Percentiles rank a stretch among this genome's conserved stretches.
These are phyloP conservation scores for Naegleria gruberi DNA, from an alignment of 208 protist genomes.

Conservation along the genomic window DNA sequence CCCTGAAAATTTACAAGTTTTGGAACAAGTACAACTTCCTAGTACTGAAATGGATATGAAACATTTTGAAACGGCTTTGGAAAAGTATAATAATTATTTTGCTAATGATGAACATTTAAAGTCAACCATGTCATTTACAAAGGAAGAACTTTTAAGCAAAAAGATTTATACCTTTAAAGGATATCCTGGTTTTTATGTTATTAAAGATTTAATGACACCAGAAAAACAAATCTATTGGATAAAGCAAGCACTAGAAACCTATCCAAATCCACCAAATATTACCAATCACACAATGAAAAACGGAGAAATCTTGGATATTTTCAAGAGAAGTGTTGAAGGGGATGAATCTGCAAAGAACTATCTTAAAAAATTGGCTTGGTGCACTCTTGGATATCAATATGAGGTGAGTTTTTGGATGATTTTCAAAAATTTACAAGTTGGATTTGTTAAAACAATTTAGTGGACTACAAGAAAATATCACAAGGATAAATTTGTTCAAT, in stretches of 20 bases:
- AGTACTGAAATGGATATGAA: not conserved
- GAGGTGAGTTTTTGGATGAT: not conserved
- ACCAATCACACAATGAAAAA: not conserved
- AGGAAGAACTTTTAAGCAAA: not conserved
- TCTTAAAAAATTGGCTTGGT: not conserved
- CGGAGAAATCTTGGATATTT: not conserved
- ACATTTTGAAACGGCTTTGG: not conserved
- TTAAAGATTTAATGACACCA: not conserved
- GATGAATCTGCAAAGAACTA: not conserved
- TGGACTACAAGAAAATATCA: conserved; percentile 21
- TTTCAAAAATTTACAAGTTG: no score
- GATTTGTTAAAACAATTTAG: no score
- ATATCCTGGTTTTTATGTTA: conserved; percentile 13
- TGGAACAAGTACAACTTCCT: not conserved
- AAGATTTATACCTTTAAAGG: not conserved
- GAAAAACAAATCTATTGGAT: conserved; percentile 19
- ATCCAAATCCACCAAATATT: conserved; percentile 18
- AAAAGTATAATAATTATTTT: not conserved
- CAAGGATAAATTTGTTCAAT: not conserved
- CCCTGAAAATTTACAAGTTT: not conserved
- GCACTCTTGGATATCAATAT: conserved; percentile 20
- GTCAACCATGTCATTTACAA: not conserved
- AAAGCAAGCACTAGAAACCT: not conserved
- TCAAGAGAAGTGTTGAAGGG: not conserved
- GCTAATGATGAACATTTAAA: not conserved